Conservation (phyloP, 2,329 filamentous ascomycete genomes). For the Samsoniella hepiali region DNA sequence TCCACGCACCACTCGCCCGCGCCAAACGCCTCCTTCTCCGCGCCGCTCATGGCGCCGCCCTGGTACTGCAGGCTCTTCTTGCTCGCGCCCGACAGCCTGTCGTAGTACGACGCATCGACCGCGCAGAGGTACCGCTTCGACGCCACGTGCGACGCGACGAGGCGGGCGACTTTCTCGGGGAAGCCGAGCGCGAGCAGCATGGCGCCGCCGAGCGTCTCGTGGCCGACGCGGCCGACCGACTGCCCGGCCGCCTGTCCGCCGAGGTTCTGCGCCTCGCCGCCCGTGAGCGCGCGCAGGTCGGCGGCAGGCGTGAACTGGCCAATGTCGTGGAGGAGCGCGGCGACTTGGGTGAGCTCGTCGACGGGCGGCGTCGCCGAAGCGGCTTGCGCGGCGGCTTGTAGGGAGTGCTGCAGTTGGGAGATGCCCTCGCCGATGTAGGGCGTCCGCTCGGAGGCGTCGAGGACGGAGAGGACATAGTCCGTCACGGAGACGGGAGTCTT, state of each 20-base stretch:
- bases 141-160: slow-evolving; percentile 23
- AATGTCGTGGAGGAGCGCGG: slow-evolving; percentile 24
- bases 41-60: slow-evolving; percentile 20
- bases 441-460: slow-evolving; percentile 18
- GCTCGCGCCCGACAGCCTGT: slow-evolving; percentile 23
- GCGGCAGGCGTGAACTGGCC: slow-evolving; percentile 22
- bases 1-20: slow-evolving; percentile 19
- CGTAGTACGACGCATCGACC: slow-evolving; percentile 20
- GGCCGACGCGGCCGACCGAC: slow-evolving; percentile 22
- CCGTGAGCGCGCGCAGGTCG: slow-evolving; percentile 19
- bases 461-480: slow-evolving; percentile 19
- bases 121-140: slow-evolving; percentile 24
- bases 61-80: slow-evolving; percentile 22
- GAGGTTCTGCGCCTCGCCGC: slow-evolving; percentile 18
- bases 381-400: slow-evolving; percentile 21
- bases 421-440: slow-evolving; percentile 24
- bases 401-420: slow-evolving; percentile 24
- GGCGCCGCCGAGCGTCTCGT: slow-evolving; percentile 20
- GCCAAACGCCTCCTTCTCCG: slow-evolving; percentile 18
- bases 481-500: slow-evolving; percentile 20
- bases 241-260: slow-evolving; percentile 15
- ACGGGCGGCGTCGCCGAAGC: slow-evolving; percentile 19
- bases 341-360: slow-evolving; percentile 23
- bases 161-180: slow-evolving; percentile 20
- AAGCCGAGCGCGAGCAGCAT: slow-evolving; percentile 22